These are phyloP conservation scores for Syzygium oleosum DNA, from an alignment of 345 rosid species.

Conservation along the genomic window DNA sequence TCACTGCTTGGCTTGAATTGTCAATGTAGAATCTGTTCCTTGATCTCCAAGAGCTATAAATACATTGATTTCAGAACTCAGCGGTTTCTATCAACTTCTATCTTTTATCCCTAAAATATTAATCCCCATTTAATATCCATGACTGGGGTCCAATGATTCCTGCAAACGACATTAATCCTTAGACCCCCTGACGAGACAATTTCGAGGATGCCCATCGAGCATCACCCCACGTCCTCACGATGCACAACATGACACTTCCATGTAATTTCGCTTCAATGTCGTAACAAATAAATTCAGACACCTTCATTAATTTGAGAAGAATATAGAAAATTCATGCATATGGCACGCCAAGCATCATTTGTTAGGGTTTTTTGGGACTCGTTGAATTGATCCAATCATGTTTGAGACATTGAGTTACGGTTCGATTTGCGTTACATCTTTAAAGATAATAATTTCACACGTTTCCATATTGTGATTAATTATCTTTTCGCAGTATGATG, in stretches of 20 bases:
- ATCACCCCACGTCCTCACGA: background rate
- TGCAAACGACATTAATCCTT: background rate
- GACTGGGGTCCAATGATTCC: background rate
- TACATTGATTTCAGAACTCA: background rate
- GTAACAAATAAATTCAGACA: background rate
- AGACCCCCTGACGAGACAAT: background rate
- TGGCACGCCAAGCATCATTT: background rate
- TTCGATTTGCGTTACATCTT: background rate
- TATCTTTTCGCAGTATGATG: background rate
- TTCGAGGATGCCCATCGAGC: background rate
- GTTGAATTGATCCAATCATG: background rate
- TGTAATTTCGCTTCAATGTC: background rate
- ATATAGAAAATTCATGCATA: background rate
- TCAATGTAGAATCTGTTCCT: background rate
- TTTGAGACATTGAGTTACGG: background rate
- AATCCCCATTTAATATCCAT: background rate
- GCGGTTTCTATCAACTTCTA: background rate
- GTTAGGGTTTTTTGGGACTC: background rate
- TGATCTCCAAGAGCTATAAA: background rate
- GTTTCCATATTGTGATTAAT: background rate
- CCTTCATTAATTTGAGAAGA: background rate
- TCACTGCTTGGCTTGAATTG: background rate
- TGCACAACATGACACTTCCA: background rate
- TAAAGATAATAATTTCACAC: background rate
- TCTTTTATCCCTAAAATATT: background rate